phyloP scores from a whole-genome alignment of 2,329 filamentous ascomycete genomes.

The Didymella glomerata region DNA sequence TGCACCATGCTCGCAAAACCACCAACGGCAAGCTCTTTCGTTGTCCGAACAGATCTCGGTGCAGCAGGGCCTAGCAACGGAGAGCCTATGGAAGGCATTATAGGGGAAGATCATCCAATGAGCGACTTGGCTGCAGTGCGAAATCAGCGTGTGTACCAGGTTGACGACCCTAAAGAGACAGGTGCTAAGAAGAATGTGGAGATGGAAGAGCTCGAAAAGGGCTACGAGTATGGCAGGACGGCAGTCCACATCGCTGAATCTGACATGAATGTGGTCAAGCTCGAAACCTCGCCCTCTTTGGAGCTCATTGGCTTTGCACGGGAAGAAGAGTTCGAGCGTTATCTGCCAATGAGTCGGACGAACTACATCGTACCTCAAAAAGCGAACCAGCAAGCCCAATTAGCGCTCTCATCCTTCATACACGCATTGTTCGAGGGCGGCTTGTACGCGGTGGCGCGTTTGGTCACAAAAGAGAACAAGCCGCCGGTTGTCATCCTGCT shows the following conservation, averaged over 20 bases:
- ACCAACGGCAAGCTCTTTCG: constrained; percentile 79
- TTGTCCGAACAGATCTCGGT: constrained; percentile 59
- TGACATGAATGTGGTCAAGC: constrained; percentile 86
- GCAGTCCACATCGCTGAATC: constrained; percentile 88
- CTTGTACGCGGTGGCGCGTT: constrained; percentile 83
- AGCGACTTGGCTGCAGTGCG: constrained; percentile 72
- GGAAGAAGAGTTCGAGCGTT: constrained; percentile 79
- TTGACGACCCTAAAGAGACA: constrained; percentile 76
- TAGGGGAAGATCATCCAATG: constrained; percentile 49
- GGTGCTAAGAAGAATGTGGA: constrained; percentile 85
- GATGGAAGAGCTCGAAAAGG: constrained; percentile 85
- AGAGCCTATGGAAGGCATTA: constrained; percentile 61
- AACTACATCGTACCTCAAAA: constrained; percentile 80
- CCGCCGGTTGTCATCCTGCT: constrained; percentile 80
- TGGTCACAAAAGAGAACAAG: constrained; percentile 85
- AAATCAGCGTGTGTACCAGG: constrained; percentile 79
- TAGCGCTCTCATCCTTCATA: constrained; percentile 88
- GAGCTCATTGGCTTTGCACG: constrained; percentile 89
- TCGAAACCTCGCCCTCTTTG: constrained; percentile 78
- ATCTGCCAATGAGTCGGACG: constrained; percentile 82
- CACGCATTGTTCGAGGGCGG: constrained; percentile 86
- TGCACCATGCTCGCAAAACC: constrained; percentile 80
- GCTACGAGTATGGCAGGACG: constrained; percentile 91
- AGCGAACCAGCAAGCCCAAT: constrained; percentile 79
- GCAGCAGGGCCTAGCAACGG: constrained; percentile 60